Evolutionary conservation across 2,329 filamentous ascomycete genomes (phyloP).

Genomic region (Madurella fahalii): DNA sequence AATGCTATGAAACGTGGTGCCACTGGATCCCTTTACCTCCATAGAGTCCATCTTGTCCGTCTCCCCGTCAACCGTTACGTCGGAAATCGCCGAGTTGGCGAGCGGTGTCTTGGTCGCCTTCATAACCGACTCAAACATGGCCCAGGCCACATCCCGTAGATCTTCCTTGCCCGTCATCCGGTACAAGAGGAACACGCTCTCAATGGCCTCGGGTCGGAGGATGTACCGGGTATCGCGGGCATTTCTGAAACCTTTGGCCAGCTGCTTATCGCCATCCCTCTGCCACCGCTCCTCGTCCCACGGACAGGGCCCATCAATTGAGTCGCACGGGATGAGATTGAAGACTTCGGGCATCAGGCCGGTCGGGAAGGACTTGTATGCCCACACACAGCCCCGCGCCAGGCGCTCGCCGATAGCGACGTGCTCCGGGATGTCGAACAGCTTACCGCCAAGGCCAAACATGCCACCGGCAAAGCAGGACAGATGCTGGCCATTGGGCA

Average conservation of each 20-base stretch:
- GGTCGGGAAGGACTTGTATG: slow-evolving; percentile 49
- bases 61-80: slow-evolving; percentile 37
- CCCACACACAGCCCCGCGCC: slow-evolving; percentile 55
- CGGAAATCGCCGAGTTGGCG: slow-evolving; percentile 51
- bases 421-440: slow-evolving; percentile 44
- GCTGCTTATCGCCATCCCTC: slow-evolving; percentile 26
- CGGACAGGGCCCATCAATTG: slow-evolving; percentile 26
- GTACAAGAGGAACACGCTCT: slow-evolving; percentile 64
- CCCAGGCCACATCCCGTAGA: slow-evolving; percentile 58
- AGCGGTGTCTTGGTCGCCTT: slow-evolving; percentile 47
- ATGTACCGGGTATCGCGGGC: slow-evolving; percentile 43
- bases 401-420: slow-evolving; percentile 45
- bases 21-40: slow-evolving; percentile 41
- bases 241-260: slow-evolving; percentile 28
- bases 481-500: slow-evolving; percentile 40
- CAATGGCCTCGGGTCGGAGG: slow-evolving; percentile 61
- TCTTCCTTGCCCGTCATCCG: slow-evolving; percentile 54
- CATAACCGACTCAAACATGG: slow-evolving; percentile 55
- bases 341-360: slow-evolving; percentile 59
- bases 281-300: slow-evolving; percentile 37
- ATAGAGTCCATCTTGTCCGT: slow-evolving; percentile 53
- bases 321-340: slow-evolving; percentile 40
- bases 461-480: slow-evolving; percentile 48
- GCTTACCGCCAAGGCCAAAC: slow-evolving; percentile 42
- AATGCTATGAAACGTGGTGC: background rate